A percentile compares a stretch with the other conserved stretches of the same genome.
phyloP scores from a whole-genome alignment of 2,329 filamentous ascomycete species.

The Cladosporium sp. region DNA sequence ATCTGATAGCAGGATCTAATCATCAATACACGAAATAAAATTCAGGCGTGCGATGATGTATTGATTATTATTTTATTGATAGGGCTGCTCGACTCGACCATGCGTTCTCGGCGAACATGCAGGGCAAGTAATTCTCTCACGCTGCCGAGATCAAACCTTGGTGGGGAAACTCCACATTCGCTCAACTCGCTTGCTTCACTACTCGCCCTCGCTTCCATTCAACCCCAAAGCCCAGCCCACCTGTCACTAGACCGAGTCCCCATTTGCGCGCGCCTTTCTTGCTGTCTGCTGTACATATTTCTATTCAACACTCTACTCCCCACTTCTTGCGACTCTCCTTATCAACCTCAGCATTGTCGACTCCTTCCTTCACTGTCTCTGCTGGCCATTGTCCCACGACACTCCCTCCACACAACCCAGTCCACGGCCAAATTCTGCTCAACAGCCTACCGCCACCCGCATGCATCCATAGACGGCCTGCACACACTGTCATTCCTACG shows the following conservation, averaged over 20 bases:
- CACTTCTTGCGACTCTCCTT: not conserved
- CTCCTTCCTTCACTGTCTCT: not conserved
- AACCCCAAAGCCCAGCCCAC: not conserved
- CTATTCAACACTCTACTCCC: not conserved
- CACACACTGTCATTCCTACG: not conserved
- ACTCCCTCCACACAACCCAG: not conserved
- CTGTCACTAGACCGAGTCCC: not conserved
- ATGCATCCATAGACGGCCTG: not conserved
- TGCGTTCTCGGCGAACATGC: not conserved
- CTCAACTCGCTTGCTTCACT: not conserved
- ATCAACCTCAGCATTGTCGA: not conserved
- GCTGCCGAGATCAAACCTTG: not conserved
- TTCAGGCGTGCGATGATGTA: not conserved
- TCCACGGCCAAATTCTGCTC: not conserved
- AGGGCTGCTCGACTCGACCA: not conserved
- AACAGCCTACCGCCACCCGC: not conserved
- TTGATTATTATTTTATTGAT: not conserved
- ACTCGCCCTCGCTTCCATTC: not conserved
- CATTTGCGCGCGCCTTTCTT: not conserved
- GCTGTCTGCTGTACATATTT: not conserved
- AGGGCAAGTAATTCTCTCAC: not conserved
- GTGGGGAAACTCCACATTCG: not conserved
- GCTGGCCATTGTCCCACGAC: not conserved
- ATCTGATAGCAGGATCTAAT: not conserved
- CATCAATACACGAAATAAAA: not conserved